Evolutionary conservation across 768 basidiomycete genomes (phyloP).

Genomic region (Leucosporidium yakuticum): DNA sequence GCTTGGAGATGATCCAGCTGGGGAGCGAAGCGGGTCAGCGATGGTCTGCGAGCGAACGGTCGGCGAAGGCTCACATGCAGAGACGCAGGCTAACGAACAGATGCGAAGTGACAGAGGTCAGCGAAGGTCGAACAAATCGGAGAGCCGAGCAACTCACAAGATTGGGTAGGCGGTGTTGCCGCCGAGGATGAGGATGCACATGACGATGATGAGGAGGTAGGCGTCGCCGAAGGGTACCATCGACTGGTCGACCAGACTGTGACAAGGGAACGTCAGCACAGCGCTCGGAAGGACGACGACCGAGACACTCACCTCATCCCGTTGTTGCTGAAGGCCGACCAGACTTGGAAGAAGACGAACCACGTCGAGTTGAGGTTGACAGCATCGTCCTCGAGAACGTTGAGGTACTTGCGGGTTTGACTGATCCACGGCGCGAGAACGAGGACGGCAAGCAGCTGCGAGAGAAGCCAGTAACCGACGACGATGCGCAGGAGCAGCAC

Average conservation of each 20-base stretch:
- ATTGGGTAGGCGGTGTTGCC: constrained; percentile 76
- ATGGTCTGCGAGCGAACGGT: background rate
- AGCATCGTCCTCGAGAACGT: background rate
- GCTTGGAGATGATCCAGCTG: constrained; percentile 69
- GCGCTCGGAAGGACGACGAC: background rate
- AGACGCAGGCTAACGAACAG: constrained; percentile 60
- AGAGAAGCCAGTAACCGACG: constrained; percentile 58
- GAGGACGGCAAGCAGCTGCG: constrained; percentile 63
- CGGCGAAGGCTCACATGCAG: constrained; percentile 58
- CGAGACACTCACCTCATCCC: constrained; percentile 50
- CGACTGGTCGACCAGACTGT: constrained; percentile 57
- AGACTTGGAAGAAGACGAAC: constrained; percentile 32
- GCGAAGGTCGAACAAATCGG: background rate
- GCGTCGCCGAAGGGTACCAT: constrained; percentile 78
- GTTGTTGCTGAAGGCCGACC: constrained; percentile 56
- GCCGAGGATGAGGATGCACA: constrained; percentile 65
- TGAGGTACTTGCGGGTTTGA: constrained; percentile 42
- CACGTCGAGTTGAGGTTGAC: constrained; percentile 48
- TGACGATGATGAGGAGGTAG: constrained; percentile 54
- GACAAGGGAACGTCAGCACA: background rate
- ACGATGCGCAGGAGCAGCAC: constrained; percentile 37
- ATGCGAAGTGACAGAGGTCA: background rate
- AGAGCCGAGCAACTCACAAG: constrained; percentile 54
- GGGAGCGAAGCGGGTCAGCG: constrained; percentile 3
- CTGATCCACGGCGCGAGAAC: constrained; percentile 78